Evolutionary conservation across 768 basidiomycete species (phyloP), one percentile per base, ranked within the genome.

Genomic region (Tricholoma matsutake): DNA sequence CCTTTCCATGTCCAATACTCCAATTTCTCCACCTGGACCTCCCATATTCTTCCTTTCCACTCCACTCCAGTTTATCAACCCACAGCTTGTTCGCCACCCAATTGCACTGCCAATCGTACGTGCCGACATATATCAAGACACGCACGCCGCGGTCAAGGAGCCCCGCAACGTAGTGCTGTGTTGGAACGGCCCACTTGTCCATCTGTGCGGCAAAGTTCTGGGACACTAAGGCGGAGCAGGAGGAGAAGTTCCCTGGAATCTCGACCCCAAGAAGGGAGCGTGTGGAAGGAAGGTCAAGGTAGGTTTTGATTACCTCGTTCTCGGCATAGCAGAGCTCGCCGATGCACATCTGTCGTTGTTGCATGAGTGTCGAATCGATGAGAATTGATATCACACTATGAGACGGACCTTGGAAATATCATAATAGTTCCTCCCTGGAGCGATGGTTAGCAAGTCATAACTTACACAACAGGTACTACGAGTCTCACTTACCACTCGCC

Each of bases 51-150:
- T 77, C 76, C 52, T 78, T 72, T 2, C 88, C 88, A 51, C 81
- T 83, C 92, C 92, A 93, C 56, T 87, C 82, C 55, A 94, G 76
- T 61, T 81, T 76, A 54, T 90, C 82, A 6, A 87, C 83, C 92
- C 92, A 93, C 43, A 84, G 77, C 67, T 84, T 84, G 73, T 93
- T 94, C 14, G 87, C 86, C 29, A 90, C 74, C 84, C 85, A 89
- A 69, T 91, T 90, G 69, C 89, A 92, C 62, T 87, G 87, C 87
- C 88, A 91, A 67, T 90, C 88, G 63, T 86, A 87, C 47, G 84
- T 87, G 18, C 89, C 89, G 0, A 86, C 86, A 63, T 91, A 91
- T 52, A 89, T 86, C 43, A 94, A 79, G 35, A 91, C 76, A 5
- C 86, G 83, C 18, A 95, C 73, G 0, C 87, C 88, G n/a, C 90